Conservation (phyloP, 2,329 filamentous ascomycete genomes). For the Neonectria sp. region DNA sequence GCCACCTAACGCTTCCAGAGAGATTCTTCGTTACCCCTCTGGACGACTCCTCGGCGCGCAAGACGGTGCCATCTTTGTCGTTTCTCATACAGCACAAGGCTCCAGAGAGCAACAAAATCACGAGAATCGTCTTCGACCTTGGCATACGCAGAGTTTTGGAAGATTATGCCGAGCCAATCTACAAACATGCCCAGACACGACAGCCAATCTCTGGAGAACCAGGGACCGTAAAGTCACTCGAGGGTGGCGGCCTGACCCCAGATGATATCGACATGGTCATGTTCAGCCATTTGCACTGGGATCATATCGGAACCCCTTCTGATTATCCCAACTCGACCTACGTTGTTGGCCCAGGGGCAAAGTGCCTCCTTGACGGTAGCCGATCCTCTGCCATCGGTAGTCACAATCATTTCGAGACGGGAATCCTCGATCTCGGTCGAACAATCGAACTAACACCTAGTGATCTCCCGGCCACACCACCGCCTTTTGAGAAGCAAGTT, state of each 20-base stretch:
- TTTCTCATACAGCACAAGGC: not conserved
- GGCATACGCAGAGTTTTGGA: not conserved
- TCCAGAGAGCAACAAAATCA: not conserved
- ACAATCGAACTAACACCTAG: too few species aligned
- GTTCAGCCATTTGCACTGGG: not conserved
- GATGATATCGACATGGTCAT: not conserved
- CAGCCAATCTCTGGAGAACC: not conserved
- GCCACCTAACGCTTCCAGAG: not conserved
- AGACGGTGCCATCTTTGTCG: not conserved
- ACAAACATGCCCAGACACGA: not conserved
- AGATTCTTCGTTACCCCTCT: not conserved
- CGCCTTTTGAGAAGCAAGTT: too few species aligned
- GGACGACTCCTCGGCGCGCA: conserved; percentile 17
- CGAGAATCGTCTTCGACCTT: not conserved
- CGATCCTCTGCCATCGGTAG: too few species aligned
- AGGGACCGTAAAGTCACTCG: not conserved
- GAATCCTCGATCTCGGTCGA: not conserved
- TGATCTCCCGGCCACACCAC: too few species aligned
- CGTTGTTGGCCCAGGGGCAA: not conserved
- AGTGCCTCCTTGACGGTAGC: too few species aligned
- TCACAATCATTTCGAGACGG: not conserved
- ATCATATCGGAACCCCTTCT: not conserved
- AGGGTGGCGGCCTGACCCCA: not conserved
- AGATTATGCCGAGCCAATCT: not conserved
- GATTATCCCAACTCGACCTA: not conserved